A percentile compares a stretch with the other conserved stretches of the same genome.
Conservation (phyloP, 2,329 filamentous ascomycete genomes). For the Paecilomyces dactylethromorphus region DNA sequence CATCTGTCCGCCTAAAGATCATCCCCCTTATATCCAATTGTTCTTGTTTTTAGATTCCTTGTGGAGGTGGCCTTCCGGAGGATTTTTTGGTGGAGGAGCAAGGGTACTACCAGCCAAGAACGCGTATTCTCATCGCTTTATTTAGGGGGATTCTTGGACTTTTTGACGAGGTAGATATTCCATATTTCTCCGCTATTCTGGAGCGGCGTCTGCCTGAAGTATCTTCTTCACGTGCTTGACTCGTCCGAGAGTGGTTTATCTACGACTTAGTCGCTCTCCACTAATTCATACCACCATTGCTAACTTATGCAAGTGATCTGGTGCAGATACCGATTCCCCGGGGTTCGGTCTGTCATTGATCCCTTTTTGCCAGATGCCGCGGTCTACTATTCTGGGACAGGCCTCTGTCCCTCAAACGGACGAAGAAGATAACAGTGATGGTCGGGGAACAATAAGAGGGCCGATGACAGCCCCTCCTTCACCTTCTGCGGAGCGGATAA, state of each 20-base stretch:
- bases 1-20: background rate
- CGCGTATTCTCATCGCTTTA: background rate
- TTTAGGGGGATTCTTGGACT: background rate
- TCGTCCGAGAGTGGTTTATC: background rate
- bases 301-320: background rate
- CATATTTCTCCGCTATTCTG: background rate
- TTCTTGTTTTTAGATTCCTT: background rate
- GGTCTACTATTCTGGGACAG: constrained; percentile 3
- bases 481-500: constrained; percentile 25
- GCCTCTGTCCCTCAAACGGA: constrained; percentile 1
- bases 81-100: background rate
- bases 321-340: background rate
- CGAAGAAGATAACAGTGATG: constrained; percentile 6
- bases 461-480: constrained; percentile 27
- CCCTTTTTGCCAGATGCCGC: constrained; percentile 5
- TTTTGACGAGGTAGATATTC: background rate
- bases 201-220: background rate
- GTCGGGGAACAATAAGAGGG: background rate
- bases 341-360: background rate
- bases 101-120: background rate
- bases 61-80: background rate
- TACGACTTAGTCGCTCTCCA: background rate
- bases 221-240: background rate
- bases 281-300: background rate
- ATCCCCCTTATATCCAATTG: background rate